phyloP scores from a whole-genome alignment of 768 basidiomycete genomes.

The Trametopsis cervina region DNA sequence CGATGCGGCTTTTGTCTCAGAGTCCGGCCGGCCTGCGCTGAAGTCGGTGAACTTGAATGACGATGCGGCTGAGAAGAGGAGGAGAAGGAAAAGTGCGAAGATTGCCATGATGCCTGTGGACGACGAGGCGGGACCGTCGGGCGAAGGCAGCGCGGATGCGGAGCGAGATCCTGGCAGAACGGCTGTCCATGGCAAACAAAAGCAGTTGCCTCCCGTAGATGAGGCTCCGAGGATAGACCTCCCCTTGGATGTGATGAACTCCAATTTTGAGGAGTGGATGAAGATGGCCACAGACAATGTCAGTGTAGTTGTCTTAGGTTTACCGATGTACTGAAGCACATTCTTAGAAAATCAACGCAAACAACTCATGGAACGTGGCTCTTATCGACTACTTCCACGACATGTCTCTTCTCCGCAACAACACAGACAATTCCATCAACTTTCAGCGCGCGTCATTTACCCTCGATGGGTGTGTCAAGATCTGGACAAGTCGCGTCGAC shows the following conservation, averaged over 20 bases:
- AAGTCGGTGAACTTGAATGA: conserved; percentile 61
- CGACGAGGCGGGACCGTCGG: conserved; percentile 50
- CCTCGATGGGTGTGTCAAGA: conserved; percentile 97
- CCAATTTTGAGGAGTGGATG: conserved; percentile 99
- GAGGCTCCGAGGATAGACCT: conserved; percentile 52
- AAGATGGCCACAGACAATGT: conserved; percentile 99
- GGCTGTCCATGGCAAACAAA: conserved; percentile 43
- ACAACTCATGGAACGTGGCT: conserved; percentile 96
- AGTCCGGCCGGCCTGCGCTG: conserved; percentile 25
- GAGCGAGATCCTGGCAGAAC: conserved; percentile 23
- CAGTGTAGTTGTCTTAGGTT: conserved; percentile 21
- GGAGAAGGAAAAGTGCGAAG: conserved; percentile 74
- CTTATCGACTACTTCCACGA: conserved; percentile 99
- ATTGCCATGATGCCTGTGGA: conserved; percentile 34
- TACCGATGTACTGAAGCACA: background rate
- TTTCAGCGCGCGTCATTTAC: conserved; percentile 98
- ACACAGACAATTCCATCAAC: conserved; percentile 93
- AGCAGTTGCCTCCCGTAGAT: conserved; percentile 54
- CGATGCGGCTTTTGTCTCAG: conserved; percentile 29
- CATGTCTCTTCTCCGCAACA: conserved; percentile 91
- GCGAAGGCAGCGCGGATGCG: conserved; percentile 33
- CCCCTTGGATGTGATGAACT: conserved; percentile 79
- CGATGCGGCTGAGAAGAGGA: conserved; percentile 81
- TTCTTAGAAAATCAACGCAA: conserved; percentile 92
- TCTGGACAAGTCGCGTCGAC: conserved; percentile 98